Evolutionary conservation across 192 early-diverging fungal species (phyloP).

Genomic region (Lobosporangium transversale): DNA sequence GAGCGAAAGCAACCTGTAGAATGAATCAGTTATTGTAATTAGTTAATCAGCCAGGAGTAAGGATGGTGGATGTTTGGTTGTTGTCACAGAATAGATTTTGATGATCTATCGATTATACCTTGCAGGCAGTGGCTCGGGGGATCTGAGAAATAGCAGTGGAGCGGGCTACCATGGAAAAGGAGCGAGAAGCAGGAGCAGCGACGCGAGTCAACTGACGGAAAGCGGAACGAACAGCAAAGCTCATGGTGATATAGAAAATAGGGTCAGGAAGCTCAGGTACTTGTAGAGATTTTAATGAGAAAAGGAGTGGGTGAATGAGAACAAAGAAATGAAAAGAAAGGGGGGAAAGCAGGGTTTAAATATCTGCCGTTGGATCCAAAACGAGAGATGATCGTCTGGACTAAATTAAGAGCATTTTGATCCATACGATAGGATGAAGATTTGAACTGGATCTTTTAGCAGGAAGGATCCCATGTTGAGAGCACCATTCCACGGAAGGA

Average conservation of each 20-base stretch:
- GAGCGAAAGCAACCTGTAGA: constrained; percentile 47
- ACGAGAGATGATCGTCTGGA: no score
- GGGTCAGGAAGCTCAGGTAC: neutral
- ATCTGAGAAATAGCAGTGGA: constrained; percentile 46
- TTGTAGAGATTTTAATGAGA: neutral
- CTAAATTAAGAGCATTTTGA: no score
- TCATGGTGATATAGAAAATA: constrained; percentile 30
- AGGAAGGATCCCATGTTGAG: no score
- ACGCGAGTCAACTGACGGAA: constrained; percentile 52
- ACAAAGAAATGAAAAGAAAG: constrained; percentile 1
- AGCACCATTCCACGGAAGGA: no score
- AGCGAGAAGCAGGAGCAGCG: constrained; percentile 42
- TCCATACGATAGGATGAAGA: no score
- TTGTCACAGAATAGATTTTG: neutral
- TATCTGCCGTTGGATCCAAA: no score
- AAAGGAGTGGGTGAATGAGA: neutral
- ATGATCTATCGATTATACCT: constrained; percentile 25
- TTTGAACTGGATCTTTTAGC: no score
- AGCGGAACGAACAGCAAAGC: constrained; percentile 50
- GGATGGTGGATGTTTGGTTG: neutral
- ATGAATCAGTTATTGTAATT: neutral
- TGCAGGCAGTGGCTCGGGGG: constrained; percentile 43
- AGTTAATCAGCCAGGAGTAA: neutral
- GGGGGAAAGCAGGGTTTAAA: neutral
- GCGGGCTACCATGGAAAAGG: constrained; percentile 51